Percentiles rank a stretch among this genome's conserved stretches.
Conservation (phyloP, 2,329 filamentous ascomycete species). For the Alternaria atra region DNA sequence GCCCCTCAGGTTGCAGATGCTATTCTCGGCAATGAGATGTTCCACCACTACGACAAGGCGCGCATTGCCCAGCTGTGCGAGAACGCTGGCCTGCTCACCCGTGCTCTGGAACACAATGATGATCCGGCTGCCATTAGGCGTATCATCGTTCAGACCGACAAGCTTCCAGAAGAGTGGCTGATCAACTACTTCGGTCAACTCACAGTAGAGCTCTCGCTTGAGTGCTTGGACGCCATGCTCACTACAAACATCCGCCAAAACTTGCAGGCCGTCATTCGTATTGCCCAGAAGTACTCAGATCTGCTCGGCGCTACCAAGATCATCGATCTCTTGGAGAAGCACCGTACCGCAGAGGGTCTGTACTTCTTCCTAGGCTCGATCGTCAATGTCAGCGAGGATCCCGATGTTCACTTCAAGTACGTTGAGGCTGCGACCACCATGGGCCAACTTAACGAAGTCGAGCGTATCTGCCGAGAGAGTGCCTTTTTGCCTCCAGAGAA, state of each 20-base stretch:
- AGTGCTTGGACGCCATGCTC: constrained; percentile 96
- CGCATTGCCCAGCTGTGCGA: constrained; percentile 92
- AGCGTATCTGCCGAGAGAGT: constrained; percentile 95
- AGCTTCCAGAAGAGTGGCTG: constrained; percentile 90
- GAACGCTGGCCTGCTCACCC: constrained; percentile 77
- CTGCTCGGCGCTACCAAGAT: constrained; percentile 86
- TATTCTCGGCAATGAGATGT: constrained; percentile 98
- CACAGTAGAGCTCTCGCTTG: constrained; percentile 92
- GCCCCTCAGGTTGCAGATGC: constrained; percentile 98
- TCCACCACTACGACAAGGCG: constrained; percentile 92
- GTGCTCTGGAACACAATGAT: constrained; percentile 91
- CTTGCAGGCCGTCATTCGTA: constrained; percentile 90
- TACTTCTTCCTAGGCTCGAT: constrained; percentile 99
- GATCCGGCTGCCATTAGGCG: constrained; percentile 91
- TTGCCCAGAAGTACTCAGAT: constrained; percentile 98
- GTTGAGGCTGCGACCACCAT: constrained; percentile 96
- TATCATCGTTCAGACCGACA: constrained; percentile 83
- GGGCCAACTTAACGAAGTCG: constrained; percentile 92
- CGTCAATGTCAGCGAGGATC: constrained; percentile 94
- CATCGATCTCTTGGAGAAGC: constrained; percentile 96
- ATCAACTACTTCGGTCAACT: constrained; percentile 92
- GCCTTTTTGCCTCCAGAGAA: constrained; percentile 79
- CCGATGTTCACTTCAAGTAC: constrained; percentile 98
- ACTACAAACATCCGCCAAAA: constrained; percentile 97
- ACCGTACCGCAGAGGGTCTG: constrained; percentile 94